These are phyloP conservation scores for Pleodorina starrii DNA, from an alignment of 139 green algal species.

Conservation along the genomic window DNA sequence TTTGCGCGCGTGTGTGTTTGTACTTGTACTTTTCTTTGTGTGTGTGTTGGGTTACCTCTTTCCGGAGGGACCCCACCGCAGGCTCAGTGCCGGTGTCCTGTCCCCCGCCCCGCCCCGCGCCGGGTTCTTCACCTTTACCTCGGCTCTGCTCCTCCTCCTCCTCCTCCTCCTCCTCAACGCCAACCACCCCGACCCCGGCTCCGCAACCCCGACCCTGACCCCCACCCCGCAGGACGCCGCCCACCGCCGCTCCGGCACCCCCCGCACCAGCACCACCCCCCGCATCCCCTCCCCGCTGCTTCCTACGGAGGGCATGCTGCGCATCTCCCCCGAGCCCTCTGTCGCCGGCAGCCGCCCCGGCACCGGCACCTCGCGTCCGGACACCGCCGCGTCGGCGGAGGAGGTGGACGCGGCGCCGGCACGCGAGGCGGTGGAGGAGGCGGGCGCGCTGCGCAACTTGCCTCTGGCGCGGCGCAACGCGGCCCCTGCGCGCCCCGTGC, in stretches of 20 bases:
- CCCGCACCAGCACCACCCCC: background rate
- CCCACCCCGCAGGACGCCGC: constrained; percentile 1
- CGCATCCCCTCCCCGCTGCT: constrained; percentile 21
- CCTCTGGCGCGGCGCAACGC: no score
- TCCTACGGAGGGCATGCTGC: constrained; percentile 18
- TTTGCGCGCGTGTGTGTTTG: background rate
- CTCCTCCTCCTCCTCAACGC: no score
- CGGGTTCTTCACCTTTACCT: no score
- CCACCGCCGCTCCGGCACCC: background rate
- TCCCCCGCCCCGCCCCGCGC: no score
- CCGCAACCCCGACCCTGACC: no score
- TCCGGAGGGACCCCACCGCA: no score
- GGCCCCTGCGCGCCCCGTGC: background rate
- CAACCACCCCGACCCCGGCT: background rate
- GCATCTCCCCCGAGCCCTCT: constrained; percentile 32
- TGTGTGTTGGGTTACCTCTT: no score
- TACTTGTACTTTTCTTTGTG: no score
- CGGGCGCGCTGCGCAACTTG: constrained; percentile 38
- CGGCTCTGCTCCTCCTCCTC: no score
- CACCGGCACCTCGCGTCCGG: background rate
- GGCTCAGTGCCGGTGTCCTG: no score
- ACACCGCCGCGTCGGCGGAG: no score
- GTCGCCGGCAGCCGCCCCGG: constrained; percentile 11
- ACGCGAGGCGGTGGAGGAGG: constrained; percentile 21
- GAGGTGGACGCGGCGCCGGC: constrained; percentile 4